Conservation (phyloP, 805 yeast genomes). For the Kluyveromyces wickerhamii region DNA sequence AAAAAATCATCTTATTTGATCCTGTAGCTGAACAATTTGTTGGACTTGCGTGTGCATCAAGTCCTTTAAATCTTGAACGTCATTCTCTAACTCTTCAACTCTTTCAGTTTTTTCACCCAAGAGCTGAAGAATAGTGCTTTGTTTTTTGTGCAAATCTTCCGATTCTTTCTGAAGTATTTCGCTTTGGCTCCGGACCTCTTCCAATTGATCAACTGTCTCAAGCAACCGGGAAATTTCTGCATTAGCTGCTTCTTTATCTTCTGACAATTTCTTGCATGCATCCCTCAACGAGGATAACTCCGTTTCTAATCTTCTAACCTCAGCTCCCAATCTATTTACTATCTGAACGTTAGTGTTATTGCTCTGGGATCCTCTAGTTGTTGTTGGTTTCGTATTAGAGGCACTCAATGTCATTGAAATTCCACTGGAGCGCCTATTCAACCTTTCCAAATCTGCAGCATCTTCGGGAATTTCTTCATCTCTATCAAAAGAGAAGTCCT, state of each 20-base stretch:
- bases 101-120: conserved; percentile 84
- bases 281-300: conserved; percentile 62
- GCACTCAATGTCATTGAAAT: conserved; percentile 8
- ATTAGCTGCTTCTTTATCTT: conserved; percentile 59
- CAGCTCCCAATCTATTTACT: conserved; percentile 66
- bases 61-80: conserved; percentile 82
- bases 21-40: conserved; percentile 66
- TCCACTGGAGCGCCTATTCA: conserved; percentile 8
- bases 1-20: conserved; percentile 11
- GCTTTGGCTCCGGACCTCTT: conserved; percentile 28
- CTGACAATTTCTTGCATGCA: conserved; percentile 44
- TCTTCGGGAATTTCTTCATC: conserved; percentile 21
- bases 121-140: conserved; percentile 52
- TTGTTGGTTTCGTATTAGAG: conserved; percentile 5
- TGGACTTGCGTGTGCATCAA: conserved; percentile 78
- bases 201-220: conserved; percentile 44
- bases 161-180: conserved; percentile 28
- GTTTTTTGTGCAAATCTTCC: conserved; percentile 33
- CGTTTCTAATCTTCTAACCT: conserved; percentile 70
- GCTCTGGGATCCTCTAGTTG: conserved; percentile 1
- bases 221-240: conserved; percentile 55
- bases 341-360: conserved; percentile 39
- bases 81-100: conserved; percentile 80
- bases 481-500: conserved; percentile 3
- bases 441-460: conserved; percentile 17